Evolutionary conservation across 345 rosid genomes (phyloP).

Genomic region (Arabis hirsuta): DNA sequence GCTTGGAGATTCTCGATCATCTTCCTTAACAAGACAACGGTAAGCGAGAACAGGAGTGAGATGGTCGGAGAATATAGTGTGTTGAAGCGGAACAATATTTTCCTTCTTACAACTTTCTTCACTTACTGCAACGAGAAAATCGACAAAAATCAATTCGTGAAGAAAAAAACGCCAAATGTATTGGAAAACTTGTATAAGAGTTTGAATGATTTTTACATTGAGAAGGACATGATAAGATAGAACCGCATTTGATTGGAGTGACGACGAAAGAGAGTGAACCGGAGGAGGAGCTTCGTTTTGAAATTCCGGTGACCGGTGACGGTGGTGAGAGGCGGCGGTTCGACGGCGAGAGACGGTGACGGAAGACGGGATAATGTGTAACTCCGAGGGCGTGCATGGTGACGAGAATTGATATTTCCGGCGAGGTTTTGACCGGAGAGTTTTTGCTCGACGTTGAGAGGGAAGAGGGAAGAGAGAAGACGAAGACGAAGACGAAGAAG

Average conservation of each 20-base stretch:
- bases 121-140: slow-evolving; percentile 47
- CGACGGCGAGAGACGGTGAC: neutral
- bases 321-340: slow-evolving; percentile 11
- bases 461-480: neutral
- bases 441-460: neutral
- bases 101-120: slow-evolving; percentile 67
- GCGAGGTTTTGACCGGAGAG: neutral
- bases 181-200: neutral
- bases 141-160: neutral
- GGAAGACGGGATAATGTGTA: neutral
- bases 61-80: slow-evolving; percentile 79
- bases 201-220: neutral
- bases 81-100: slow-evolving; percentile 66
- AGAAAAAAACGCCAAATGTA: neutral
- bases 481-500: neutral
- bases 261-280: neutral
- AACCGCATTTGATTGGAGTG: slow-evolving; percentile 23
- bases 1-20: slow-evolving; percentile 86
- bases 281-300: neutral
- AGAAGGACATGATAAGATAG: slow-evolving; percentile 26
- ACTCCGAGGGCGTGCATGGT: slow-evolving; percentile 17
- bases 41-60: slow-evolving; percentile 84
- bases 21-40: slow-evolving; percentile 82
- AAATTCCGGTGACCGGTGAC: slow-evolving; percentile 10
- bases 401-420: neutral